Conservation (phyloP, 1,139 yeast genomes). For the Candida sojae region DNA sequence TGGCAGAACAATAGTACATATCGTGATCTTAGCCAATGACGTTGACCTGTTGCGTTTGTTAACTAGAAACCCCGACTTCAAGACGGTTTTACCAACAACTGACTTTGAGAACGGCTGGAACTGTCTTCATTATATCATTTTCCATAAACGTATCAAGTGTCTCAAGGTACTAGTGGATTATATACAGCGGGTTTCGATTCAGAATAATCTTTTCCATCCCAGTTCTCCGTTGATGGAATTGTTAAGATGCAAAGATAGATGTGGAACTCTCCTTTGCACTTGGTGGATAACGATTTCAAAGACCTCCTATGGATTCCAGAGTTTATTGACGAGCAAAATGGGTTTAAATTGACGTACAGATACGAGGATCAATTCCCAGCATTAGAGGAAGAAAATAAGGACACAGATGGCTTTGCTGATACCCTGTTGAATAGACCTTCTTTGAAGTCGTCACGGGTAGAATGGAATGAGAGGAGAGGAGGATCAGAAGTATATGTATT, state of each 20-base stretch:
- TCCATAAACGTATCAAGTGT: constrained; percentile 57
- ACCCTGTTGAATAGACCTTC: constrained; percentile 5
- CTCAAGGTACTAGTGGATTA: constrained; percentile 51
- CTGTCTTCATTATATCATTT: constrained; percentile 70
- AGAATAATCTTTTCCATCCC: constrained; percentile 18
- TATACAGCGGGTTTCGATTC: constrained; percentile 20
- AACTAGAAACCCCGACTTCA: constrained; percentile 46
- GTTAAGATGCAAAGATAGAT: constrained; percentile 64
- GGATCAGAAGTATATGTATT: constrained; percentile 63
- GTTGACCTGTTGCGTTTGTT: constrained; percentile 47
- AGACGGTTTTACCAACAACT: constrained; percentile 35
- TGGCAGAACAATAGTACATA: constrained; percentile 71
- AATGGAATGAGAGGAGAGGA: constrained; percentile 46
- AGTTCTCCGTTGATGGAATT: constrained; percentile 35
- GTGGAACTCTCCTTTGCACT: constrained; percentile 65
- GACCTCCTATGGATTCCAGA: constrained; percentile 47
- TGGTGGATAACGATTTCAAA: constrained; percentile 47
- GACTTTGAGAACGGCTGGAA: constrained; percentile 88
- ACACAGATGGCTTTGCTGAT: background rate
- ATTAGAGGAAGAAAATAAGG: constrained; percentile 7
- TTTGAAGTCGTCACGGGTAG: constrained; percentile 18
- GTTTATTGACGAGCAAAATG: constrained; percentile 37
- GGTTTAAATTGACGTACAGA: constrained; percentile 25
- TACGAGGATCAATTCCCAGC: constrained; percentile 12
- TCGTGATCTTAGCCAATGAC: constrained; percentile 55